Percentiles rank a stretch among this genome's conserved stretches.
phyloP scores from a whole-genome alignment of 805 yeast genomes.

The Candida odintsovae region DNA sequence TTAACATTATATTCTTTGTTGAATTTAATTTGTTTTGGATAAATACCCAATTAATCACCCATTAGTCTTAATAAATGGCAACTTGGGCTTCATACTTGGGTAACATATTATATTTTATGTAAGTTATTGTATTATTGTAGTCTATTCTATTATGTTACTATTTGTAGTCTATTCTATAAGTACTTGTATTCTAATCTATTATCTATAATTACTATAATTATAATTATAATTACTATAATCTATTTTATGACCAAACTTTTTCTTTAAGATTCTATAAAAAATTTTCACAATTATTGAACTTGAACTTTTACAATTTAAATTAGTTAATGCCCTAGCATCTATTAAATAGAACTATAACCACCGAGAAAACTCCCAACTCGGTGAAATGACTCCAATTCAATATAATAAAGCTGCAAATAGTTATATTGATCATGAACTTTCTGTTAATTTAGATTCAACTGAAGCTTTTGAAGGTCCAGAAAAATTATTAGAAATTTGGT shows the following conservation, averaged over 20 bases:
- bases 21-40: background rate
- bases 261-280: too few species aligned
- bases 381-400: conserved; percentile 29
- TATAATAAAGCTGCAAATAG: conserved; percentile 34
- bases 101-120: conserved; percentile 3
- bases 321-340: background rate
- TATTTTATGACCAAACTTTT: too few species aligned
- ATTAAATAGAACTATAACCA: too few species aligned
- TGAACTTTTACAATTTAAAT: background rate
- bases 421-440: conserved; percentile 72
- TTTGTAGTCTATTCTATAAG: too few species aligned
- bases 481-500: conserved; percentile 87
- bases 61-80: conserved; percentile 10
- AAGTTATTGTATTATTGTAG: too few species aligned
- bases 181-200: too few species aligned
- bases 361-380: conserved; percentile 17
- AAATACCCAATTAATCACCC: conserved; percentile 13
- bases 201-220: too few species aligned
- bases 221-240: too few species aligned
- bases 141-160: too few species aligned
- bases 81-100: conserved; percentile 18
- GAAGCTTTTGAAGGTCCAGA: conserved; percentile 98
- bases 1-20: background rate
- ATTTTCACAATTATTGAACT: background rate
- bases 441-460: conserved; percentile 77